These are phyloP conservation scores for Colletotrichum phormii DNA, from an alignment of 2,329 filamentous ascomycete species.

Conservation along the genomic window DNA sequence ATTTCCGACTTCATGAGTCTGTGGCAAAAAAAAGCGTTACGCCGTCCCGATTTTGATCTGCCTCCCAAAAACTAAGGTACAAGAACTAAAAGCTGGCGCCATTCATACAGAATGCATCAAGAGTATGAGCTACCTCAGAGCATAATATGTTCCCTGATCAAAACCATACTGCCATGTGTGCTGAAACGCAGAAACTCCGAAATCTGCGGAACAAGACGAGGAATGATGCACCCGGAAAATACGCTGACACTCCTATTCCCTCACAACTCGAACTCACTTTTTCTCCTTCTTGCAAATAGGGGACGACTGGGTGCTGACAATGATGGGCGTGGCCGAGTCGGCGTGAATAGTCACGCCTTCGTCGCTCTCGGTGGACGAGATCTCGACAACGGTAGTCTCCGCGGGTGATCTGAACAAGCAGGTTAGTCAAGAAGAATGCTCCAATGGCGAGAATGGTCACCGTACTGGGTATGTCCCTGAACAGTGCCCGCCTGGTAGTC, in stretches of 20 bases:
- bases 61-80: slow-evolving; percentile 52
- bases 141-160: slow-evolving; percentile 51
- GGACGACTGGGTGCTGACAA: slow-evolving; percentile 61
- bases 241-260: slow-evolving; percentile 24
- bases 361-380: slow-evolving; percentile 61
- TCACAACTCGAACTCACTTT: slow-evolving; percentile 22
- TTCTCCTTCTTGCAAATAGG: slow-evolving; percentile 58
- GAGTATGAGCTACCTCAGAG: slow-evolving; percentile 49
- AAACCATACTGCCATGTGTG: slow-evolving; percentile 38
- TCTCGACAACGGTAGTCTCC: slow-evolving; percentile 34
- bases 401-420: slow-evolving; percentile 36
- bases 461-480: slow-evolving; percentile 37
- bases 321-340: slow-evolving; percentile 56
- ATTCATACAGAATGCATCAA: slow-evolving; percentile 45
- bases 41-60: slow-evolving; percentile 18
- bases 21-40: slow-evolving; percentile 23
- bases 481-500: slow-evolving; percentile 36
- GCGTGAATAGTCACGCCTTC: slow-evolving; percentile 67
- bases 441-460: slow-evolving; percentile 31
- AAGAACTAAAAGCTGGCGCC: slow-evolving; percentile 49
- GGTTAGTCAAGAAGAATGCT: slow-evolving; percentile 46
- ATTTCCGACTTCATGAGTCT: not conserved
- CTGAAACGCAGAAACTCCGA: slow-evolving; percentile 31
- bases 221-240: slow-evolving; percentile 36
- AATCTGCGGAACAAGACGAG: slow-evolving; percentile 19